Percentiles rank a stretch among this genome's conserved stretches.
These are phyloP conservation scores for Aurantiochytrium sp. DNA, from an alignment of 108 stramenopile species.

Conservation along the genomic window DNA sequence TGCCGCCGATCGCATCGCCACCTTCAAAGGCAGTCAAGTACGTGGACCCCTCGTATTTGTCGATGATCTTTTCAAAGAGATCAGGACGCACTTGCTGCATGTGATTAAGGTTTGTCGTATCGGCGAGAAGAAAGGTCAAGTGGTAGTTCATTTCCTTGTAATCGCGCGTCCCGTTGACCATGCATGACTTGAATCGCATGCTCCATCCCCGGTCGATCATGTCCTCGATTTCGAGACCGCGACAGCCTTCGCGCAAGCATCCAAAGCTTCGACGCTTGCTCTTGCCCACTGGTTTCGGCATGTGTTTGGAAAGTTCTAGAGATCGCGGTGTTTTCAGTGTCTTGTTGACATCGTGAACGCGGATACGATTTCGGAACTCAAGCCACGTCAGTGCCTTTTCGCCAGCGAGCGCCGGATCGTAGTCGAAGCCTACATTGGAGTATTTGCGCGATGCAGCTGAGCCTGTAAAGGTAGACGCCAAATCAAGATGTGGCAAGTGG, in stretches of 20 bases:
- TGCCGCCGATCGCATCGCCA: slow-evolving; percentile 10
- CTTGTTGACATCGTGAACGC: neutral
- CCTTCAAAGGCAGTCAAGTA: slow-evolving; percentile 7
- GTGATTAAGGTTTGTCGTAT: neutral
- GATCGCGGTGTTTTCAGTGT: neutral
- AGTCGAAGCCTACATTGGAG: neutral
- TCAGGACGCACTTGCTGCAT: neutral
- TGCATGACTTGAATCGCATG: slow-evolving; percentile 9
- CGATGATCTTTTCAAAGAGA: neutral
- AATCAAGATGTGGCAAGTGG: neutral
- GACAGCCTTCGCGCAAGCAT: neutral
- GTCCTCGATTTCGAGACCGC: slow-evolving; percentile 12
- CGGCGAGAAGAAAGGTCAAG: slow-evolving; percentile 6
- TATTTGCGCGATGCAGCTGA: neutral
- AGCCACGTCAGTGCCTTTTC: neutral
- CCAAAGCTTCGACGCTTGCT: neutral
- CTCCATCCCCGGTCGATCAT: slow-evolving; percentile 17
- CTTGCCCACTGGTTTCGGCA: neutral
- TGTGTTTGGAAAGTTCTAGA: neutral
- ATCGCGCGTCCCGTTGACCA: slow-evolving; percentile 15
- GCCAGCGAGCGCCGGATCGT: neutral
- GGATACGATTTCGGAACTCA: neutral
- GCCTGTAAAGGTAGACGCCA: neutral
- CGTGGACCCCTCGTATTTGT: slow-evolving; percentile 3
- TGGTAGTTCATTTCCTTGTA: slow-evolving; percentile 14